phyloP scores from a whole-genome alignment of 2,329 filamentous ascomycete species.

The Ceratocystis lukuohia region DNA sequence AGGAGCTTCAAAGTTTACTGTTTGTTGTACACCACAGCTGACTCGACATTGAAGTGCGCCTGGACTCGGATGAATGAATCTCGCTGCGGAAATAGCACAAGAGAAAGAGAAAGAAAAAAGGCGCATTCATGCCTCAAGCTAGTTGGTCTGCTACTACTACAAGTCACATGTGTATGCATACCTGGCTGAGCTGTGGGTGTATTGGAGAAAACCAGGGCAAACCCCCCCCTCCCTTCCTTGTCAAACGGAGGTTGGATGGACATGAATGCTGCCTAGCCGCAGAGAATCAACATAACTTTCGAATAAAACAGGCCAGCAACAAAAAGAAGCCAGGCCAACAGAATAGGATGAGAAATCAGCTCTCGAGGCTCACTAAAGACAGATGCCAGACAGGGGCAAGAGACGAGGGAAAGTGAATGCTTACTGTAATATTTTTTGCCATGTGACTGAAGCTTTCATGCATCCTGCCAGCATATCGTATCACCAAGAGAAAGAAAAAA shows the following conservation, averaged over 20 bases:
- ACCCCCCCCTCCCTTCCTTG: not conserved
- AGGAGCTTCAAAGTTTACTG: not conserved
- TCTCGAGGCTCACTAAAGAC: not conserved
- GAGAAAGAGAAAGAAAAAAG: not conserved
- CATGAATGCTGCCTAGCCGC: not conserved
- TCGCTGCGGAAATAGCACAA: not conserved
- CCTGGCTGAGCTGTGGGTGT: not conserved
- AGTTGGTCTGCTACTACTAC: not conserved
- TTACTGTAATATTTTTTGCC: not conserved
- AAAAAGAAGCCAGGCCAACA: not conserved
- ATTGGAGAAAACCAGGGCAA: not conserved
- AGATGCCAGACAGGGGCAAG: too few relatives aligned
- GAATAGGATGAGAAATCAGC: not conserved
- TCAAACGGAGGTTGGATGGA: not conserved
- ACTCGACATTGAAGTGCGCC: not conserved
- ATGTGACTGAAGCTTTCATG: not conserved
- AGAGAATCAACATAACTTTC: not conserved
- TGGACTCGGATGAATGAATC: not conserved
- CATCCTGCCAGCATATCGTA: not conserved
- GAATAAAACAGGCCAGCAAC: too few relatives aligned
- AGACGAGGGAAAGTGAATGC: too few relatives aligned
- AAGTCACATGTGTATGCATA: not conserved
- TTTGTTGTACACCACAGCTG: not conserved
- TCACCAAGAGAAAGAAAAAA: not conserved
- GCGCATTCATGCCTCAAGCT: not conserved